Evolutionary conservation across 352 stramenopile genomes (phyloP), one percentile per base, ranked within the genome.

Genomic region (Aphanomyces euteiches): DNA sequence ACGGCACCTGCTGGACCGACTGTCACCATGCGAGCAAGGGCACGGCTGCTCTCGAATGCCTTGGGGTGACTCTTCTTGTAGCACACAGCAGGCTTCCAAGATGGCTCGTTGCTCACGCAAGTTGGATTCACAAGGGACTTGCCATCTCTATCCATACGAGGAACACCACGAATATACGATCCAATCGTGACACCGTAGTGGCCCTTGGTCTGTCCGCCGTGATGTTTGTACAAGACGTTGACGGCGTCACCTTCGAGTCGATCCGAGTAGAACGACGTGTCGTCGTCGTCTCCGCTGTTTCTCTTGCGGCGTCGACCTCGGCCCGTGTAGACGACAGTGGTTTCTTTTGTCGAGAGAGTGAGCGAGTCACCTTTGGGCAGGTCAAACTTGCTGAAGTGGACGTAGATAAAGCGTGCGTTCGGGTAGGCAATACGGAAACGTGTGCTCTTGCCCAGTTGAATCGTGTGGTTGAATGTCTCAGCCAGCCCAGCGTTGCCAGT

Each of bases 301-400:
- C 50, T n/a, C 28, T 19, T n/a, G 50, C 50, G 50, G 50, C 50
- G 50, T 38, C 50, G 50, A 37, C 19, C 54, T 40, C 43, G 7
- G 54, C 54, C 54, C 19, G 19, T 61, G 54, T 61, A 61, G 28
- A 61, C 21, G 54, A 61, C 54, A 6, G 54, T 61, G 6, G 54
- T 4, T 39, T 61, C 54, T 1, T 43, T 61, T 37, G 54, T 61
- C 17, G 54, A 40, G 7, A 61, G 28, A 19, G 54, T 61, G 19
- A 61, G 34, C 8, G 66, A 15, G 45, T 81, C 77, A 8, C 78
- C 76, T 4, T 72, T 37, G 4, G 75, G 40, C 54, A 86, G 59
- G n/a, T 74, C 19, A 45, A 86, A 82, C 0, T 72, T 47, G 5
- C 71, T 64, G 41, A 86, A 86, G 47, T 83, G 79, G 17, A 86